Evolutionary conservation across 83 land plant species (phyloP).

Genomic region (Diphasiastrum complanatum): DNA sequence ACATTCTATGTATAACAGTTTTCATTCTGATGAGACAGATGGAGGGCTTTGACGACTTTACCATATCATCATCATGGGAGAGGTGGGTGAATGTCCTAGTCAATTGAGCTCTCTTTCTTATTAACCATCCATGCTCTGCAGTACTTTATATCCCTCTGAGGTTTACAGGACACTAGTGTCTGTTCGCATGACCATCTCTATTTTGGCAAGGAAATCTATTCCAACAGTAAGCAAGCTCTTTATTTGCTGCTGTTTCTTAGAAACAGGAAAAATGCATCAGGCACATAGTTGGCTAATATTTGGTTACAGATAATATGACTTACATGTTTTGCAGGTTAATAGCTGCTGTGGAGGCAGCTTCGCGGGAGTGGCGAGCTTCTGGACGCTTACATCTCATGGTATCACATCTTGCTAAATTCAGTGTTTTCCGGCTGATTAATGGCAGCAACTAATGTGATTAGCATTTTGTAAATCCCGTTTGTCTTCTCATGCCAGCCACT

Average conservation of each 20-base stretch:
- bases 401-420: neutral
- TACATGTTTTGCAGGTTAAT: slow-evolving; percentile 28
- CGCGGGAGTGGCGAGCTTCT: slow-evolving; percentile 27
- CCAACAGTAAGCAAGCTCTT: too few relatives aligned
- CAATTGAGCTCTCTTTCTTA: neutral
- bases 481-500: too few relatives aligned
- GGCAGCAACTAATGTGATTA: neutral
- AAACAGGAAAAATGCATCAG: too few relatives aligned
- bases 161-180: neutral
- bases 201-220: neutral
- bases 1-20: too few relatives aligned
- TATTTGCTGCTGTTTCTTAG: too few relatives aligned
- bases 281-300: neutral
- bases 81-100: slow-evolving; percentile 17
- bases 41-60: slow-evolving; percentile 43
- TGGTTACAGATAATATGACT: neutral
- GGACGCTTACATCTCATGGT: slow-evolving; percentile 15
- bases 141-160: neutral
- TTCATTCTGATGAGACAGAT: too few relatives aligned
- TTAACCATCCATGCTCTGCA: neutral
- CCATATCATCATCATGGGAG: slow-evolving; percentile 43
- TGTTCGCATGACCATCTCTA: neutral
- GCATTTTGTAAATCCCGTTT: too few relatives aligned
- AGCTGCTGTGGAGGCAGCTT: slow-evolving; percentile 24
- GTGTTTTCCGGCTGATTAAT: neutral